These are phyloP conservation scores for Scheffersomyces ergatensis DNA, from an alignment of 805 yeast species.

Conservation along the genomic window DNA sequence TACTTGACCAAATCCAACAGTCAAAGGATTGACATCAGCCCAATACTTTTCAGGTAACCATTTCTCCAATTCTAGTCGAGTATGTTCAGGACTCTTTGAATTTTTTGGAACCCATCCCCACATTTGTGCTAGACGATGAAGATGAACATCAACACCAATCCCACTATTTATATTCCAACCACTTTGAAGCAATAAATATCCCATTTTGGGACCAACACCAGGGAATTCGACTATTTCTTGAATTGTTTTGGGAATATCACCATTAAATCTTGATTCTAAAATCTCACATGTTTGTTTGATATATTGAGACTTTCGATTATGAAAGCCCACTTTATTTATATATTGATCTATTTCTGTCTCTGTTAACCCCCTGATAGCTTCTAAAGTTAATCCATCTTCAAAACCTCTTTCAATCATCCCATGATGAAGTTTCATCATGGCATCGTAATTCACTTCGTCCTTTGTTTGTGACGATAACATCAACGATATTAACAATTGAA, in stretches of 20 bases:
- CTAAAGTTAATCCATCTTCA: conserved; percentile 53
- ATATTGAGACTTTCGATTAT: conserved; percentile 70
- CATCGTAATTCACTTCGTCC: conserved; percentile 78
- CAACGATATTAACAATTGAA: conserved; percentile 73
- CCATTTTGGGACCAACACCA: conserved; percentile 97
- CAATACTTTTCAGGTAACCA: conserved; percentile 77
- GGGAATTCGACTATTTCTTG: conserved; percentile 69
- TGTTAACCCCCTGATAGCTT: conserved; percentile 47
- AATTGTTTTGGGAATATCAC: conserved; percentile 73
- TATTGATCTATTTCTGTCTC: conserved; percentile 60
- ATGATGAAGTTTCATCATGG: conserved; percentile 60
- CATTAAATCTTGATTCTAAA: conserved; percentile 46
- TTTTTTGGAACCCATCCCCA: conserved; percentile 69
- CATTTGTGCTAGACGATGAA: conserved; percentile 74
- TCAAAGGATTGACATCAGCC: conserved; percentile 79
- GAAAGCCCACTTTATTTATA: conserved; percentile 86
- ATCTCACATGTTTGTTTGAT: conserved; percentile 61
- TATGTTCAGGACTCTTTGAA: conserved; percentile 68
- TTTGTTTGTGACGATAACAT: conserved; percentile 92
- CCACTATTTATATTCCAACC: conserved; percentile 81
- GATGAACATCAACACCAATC: conserved; percentile 93
- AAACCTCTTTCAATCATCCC: conserved; percentile 39
- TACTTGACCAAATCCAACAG: conserved; percentile 94
- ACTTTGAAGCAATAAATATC: conserved; percentile 70
- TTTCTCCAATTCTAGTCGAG: conserved; percentile 62